phyloP scores from a whole-genome alignment of 768 basidiomycete genomes.

The Tulasnella sp. region DNA sequence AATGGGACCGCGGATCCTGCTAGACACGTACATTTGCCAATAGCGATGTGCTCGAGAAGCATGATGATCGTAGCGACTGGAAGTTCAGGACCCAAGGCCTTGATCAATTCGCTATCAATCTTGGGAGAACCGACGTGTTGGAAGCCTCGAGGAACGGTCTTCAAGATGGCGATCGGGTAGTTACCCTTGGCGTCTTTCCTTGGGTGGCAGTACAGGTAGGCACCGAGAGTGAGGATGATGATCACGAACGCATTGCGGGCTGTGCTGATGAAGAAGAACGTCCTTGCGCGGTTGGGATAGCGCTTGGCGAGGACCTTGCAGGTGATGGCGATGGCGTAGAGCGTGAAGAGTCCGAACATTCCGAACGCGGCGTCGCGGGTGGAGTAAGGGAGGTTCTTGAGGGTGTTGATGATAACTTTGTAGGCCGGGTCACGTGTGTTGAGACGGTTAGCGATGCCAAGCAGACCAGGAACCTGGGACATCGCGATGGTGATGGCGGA shows the following conservation, averaged over 20 bases:
- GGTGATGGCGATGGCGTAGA: slow-evolving; percentile 59
- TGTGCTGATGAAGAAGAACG: slow-evolving; percentile 72
- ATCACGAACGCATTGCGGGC: slow-evolving; percentile 82
- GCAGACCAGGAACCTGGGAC: slow-evolving; percentile 80
- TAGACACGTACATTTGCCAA: slow-evolving; percentile 63
- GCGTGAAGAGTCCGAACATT: slow-evolving; percentile 53
- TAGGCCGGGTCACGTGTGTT: slow-evolving; percentile 84
- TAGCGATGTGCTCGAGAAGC: slow-evolving; percentile 92
- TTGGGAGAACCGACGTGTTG: slow-evolving; percentile 41
- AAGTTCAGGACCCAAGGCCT: slow-evolving; percentile 63
- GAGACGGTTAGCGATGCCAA: slow-evolving; percentile 74
- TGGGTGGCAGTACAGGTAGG: slow-evolving; percentile 71
- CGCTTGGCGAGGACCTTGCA: slow-evolving; percentile 45
- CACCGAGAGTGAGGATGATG: slow-evolving; percentile 74
- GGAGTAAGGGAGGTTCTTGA: slow-evolving; percentile 69
- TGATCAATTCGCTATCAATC: slow-evolving; percentile 46
- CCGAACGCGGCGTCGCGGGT: slow-evolving; percentile 87
- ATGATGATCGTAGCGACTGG: slow-evolving; percentile 84
- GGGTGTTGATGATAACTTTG: slow-evolving; percentile 82
- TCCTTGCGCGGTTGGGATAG: slow-evolving; percentile 60
- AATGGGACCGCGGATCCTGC: too few species aligned
- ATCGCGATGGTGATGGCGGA: slow-evolving; percentile 89
- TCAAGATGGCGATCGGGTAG: slow-evolving; percentile 78
- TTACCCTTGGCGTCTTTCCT: slow-evolving; percentile 45
- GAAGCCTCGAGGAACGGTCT: slow-evolving; percentile 72